Evolutionary conservation across 495 filamentous ascomycete genomes (phyloP).

Genomic region (Xylaria telfairii): DNA sequence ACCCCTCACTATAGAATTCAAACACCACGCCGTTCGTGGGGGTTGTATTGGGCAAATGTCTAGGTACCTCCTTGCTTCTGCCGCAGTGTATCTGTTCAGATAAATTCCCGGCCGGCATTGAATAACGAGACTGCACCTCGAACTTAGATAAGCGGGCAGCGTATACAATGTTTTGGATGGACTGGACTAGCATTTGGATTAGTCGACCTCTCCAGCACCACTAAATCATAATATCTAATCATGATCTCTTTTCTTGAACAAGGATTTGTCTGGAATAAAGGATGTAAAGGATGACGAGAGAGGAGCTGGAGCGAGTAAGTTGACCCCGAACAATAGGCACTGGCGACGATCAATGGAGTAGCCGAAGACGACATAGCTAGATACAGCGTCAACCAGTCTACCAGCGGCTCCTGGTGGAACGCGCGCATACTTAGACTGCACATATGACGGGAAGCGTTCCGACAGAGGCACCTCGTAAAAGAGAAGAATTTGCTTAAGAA

Average conservation of each 20-base stretch:
- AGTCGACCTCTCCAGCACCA: background rate
- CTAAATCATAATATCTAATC: background rate
- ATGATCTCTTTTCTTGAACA: background rate
- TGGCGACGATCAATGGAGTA: constrained; percentile 11
- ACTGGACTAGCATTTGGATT: background rate
- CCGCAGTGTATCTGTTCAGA: background rate
- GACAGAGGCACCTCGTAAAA: background rate
- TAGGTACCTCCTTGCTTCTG: constrained; percentile 4
- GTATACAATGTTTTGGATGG: background rate
- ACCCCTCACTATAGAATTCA: background rate
- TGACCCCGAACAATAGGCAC: background rate
- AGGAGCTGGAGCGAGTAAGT: background rate
- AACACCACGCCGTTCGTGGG: background rate
- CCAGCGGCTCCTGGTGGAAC: background rate
- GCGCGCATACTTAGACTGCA: background rate
- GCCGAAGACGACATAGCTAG: background rate
- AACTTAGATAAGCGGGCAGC: background rate
- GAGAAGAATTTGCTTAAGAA: background rate
- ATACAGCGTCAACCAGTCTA: background rate
- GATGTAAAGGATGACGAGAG: background rate
- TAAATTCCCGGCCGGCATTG: constrained; percentile 1
- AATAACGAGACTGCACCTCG: background rate
- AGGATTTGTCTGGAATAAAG: background rate
- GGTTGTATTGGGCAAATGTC: background rate
- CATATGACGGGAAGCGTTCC: constrained; percentile 3